A percentile compares a stretch with the other conserved stretches of the same genome.
phyloP scores from a whole-genome alignment of 1,139 yeast species.

The Candida gigantensis region DNA sequence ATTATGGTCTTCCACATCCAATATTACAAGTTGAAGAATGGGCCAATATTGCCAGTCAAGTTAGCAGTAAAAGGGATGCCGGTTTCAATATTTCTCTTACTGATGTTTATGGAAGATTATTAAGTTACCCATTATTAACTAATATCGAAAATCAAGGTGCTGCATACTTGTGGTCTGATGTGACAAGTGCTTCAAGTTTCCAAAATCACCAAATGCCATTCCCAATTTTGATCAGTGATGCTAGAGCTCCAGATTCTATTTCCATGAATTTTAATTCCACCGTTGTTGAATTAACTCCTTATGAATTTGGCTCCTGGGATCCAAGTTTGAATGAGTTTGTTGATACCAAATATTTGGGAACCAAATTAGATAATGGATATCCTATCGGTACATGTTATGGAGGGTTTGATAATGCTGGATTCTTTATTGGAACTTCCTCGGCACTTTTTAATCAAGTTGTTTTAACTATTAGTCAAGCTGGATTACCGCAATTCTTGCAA shows the following conservation, averaged over 20 bases:
- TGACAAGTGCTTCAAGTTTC: constrained; percentile 30
- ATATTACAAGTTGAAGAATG: constrained; percentile 1
- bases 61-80: constrained; percentile 27
- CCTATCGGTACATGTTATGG: constrained; percentile 47
- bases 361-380: constrained; percentile 33
- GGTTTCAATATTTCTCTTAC: constrained; percentile 32
- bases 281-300: constrained; percentile 43
- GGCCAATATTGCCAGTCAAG: neutral
- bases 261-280: constrained; percentile 41
- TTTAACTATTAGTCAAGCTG: constrained; percentile 2
- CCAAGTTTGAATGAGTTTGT: constrained; percentile 34
- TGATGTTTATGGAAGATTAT: constrained; percentile 41
- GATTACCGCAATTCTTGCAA: constrained; percentile 22
- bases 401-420: constrained; percentile 81
- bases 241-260: constrained; percentile 38
- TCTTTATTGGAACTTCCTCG: constrained; percentile 75
- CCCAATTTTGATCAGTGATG: constrained; percentile 44
- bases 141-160: constrained; percentile 25
- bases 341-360: constrained; percentile 41
- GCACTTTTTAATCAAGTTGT: constrained; percentile 49
- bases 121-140: constrained; percentile 39
- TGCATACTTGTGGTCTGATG: constrained; percentile 31
- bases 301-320: constrained; percentile 49
- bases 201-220: constrained; percentile 37
- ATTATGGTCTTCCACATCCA: neutral